Conservation (phyloP, 2,329 filamentous ascomycete species). For the Colletotrichum phormii region DNA sequence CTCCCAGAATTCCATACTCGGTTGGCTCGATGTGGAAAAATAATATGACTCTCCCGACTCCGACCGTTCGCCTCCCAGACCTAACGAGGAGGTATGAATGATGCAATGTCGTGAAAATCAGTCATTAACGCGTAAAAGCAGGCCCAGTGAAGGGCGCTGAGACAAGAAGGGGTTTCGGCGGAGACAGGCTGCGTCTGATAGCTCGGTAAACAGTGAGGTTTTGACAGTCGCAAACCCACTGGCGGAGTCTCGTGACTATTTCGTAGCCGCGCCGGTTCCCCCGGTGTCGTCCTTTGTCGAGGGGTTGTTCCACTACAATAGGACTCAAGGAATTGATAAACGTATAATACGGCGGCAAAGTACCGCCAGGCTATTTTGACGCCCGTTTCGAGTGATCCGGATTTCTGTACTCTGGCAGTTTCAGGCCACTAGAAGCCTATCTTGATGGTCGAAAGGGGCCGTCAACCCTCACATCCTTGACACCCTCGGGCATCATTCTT, state of each 20-base stretch:
- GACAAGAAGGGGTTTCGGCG: not conserved
- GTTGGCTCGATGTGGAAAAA: not conserved
- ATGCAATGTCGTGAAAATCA: slow-evolving; percentile 7
- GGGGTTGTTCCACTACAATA: not conserved
- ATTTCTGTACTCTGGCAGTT: not conserved
- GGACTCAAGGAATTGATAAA: slow-evolving; percentile 1
- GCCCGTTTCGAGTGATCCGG: slow-evolving; percentile 40
- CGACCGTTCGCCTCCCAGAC: slow-evolving; percentile 5
- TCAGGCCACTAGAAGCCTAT: not conserved
- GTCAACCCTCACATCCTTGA: slow-evolving; percentile 67
- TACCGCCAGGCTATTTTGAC: slow-evolving; percentile 42
- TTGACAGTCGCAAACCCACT: not conserved
- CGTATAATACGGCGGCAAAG: slow-evolving; percentile 18
- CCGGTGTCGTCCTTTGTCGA: not conserved
- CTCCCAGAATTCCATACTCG: not conserved
- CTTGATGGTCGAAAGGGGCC: slow-evolving; percentile 59
- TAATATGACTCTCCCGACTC: not conserved
- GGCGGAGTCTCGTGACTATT: not conserved
- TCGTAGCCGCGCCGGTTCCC: not conserved
- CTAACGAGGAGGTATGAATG: slow-evolving; percentile 6
- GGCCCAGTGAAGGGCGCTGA: not conserved
- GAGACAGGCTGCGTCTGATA: not conserved
- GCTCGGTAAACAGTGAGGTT: not conserved
- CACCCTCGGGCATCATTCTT: slow-evolving; percentile 67
- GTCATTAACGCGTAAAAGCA: not conserved